These are phyloP conservation scores for Chlorella sp. DNA, from an alignment of 139 green algal genomes.

Conservation along the genomic window DNA sequence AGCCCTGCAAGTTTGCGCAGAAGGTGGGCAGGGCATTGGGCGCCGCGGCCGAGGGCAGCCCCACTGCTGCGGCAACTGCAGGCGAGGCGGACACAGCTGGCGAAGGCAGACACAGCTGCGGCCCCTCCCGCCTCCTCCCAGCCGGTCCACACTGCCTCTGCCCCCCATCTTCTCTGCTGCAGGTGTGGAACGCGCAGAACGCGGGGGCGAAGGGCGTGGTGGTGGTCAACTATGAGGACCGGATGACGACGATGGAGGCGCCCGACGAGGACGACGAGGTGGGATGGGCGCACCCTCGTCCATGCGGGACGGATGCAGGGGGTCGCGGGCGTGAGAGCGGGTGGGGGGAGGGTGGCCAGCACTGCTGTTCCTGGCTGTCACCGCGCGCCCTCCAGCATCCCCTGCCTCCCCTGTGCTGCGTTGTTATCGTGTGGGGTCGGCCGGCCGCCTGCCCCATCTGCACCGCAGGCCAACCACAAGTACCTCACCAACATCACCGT, in stretches of 20 bases:
- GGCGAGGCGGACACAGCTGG: not conserved
- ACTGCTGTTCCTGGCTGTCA: slow-evolving; percentile 1
- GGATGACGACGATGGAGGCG: slow-evolving; percentile 76
- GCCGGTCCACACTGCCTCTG: not conserved
- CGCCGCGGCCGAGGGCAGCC: not conserved
- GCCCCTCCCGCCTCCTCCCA: not conserved
- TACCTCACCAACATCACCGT: slow-evolving; percentile 75
- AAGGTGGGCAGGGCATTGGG: slow-evolving; percentile 51
- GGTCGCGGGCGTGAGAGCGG: too few species aligned
- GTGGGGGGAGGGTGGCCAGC: too few species aligned
- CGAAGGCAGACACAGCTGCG: not conserved
- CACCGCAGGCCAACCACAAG: too few species aligned
- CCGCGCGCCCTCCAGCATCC: slow-evolving; percentile 11
- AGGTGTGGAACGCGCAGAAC: slow-evolving; percentile 82
- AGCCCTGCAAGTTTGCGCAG: slow-evolving; percentile 84
- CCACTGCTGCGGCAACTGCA: not conserved
- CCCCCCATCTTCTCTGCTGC: not conserved
- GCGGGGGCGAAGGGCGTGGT: slow-evolving; percentile 81
- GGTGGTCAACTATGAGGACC: slow-evolving; percentile 74
- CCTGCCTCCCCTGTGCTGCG: not conserved
- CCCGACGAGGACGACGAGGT: slow-evolving; percentile 58
- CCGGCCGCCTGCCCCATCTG: too few species aligned
- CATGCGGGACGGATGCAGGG: too few species aligned
- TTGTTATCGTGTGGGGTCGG: too few species aligned
- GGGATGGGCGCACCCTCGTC: too few species aligned